Base-by-base conservation (phyloP, 768 basidiomycete species). In the Russula earlei region DNA sequence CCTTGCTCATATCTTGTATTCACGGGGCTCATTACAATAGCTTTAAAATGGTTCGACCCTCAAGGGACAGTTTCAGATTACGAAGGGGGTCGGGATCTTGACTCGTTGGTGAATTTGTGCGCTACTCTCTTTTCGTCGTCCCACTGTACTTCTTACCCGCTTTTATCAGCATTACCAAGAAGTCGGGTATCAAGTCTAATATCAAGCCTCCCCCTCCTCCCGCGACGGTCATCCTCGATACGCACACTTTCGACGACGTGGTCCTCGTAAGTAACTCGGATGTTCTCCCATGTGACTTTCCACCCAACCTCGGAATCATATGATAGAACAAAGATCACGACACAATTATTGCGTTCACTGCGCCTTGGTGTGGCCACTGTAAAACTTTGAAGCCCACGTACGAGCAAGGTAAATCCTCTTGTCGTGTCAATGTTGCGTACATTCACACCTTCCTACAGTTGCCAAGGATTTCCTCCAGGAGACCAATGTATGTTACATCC, bases 321-420 rank as follows among this genome's bases (percentile, higher is more conserved):
- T 37, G 37, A 59, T 46, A 56, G 52, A 27, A 54, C 17, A 58
- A 86, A 80, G 81, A 90, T 64, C 94, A 94, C 72, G 81, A 93
- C 64, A 89, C 91, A 42, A 74, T 97, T 22, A 90, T 95, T 44
- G 75, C 87, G 0, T 91, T 87, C 73, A 91, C 85, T 57, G 87
- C 87, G 24, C 81, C 82, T 37, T 86, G 89, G 91, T 94, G 94
- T 63, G 91, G 92, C 29, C 93, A 98, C 75, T 97, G 95, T 80
- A 97, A 97, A 75, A 77, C 58, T 61, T 68, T 96, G 69, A 94
- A 94, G 70, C 92, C 93, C 19, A 75, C 77, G 31, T 93, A 87
- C 66, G 92, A 94, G 68, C 77, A 87, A 68, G 83, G 84, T 85
- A 41, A 8, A 25, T 19, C 14, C n/a, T 9, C 25, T 10, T 42